Evolutionary conservation across 495 filamentous ascomycete genomes (phyloP), one percentile per base, ranked within the genome.

Genomic region (Aspergillus baeticus): DNA sequence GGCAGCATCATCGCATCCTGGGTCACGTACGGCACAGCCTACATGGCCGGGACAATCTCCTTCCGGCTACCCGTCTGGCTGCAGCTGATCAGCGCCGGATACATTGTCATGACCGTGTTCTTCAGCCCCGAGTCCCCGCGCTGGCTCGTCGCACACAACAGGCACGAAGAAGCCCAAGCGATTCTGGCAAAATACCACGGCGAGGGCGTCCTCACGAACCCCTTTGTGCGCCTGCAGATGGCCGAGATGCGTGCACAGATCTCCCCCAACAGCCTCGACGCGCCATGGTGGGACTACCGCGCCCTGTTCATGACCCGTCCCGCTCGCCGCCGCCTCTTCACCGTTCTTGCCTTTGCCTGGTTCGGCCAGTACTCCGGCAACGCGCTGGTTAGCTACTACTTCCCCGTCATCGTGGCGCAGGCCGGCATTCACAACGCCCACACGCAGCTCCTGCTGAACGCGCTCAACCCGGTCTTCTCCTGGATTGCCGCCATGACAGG

Each of bases 301-400:
- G 82, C 85, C 58, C 82, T 87, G 72, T 73, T 87, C 74, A 69
- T 67, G 47, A 85, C 84, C 46, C 80, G 76, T 64, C 85, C 85
- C 55, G 88, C 88, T 72, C 77, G 83, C 15, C 82, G 84, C 61
- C 77, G 85, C n/a, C 62, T 85, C 2, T 47, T 63, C 34, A 62
- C 86, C 31, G 15, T 54, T 15, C 18, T 54, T 15, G 44, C 42
- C 11, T 21, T 45, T 18, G 46, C 22, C 14, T 14, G 18, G 13
- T 21, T 45, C 42, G 18, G 17, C 17, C 17, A 23, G 42, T 45
- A 45, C 42, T 21, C 17, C 17, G 42, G 42, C 6, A 45, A 45
- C 21, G 42, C 42, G 8, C 13, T 45, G 17, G 23, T 45, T 10
- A 14, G 13, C 15, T 21, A 45, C 21, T 45, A 45, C 17, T 21